Percentiles rank a stretch among this genome's conserved stretches.
Evolutionary conservation across 495 filamentous ascomycete species (phyloP).

Genomic region (Aspergillus bridgeri): DNA sequence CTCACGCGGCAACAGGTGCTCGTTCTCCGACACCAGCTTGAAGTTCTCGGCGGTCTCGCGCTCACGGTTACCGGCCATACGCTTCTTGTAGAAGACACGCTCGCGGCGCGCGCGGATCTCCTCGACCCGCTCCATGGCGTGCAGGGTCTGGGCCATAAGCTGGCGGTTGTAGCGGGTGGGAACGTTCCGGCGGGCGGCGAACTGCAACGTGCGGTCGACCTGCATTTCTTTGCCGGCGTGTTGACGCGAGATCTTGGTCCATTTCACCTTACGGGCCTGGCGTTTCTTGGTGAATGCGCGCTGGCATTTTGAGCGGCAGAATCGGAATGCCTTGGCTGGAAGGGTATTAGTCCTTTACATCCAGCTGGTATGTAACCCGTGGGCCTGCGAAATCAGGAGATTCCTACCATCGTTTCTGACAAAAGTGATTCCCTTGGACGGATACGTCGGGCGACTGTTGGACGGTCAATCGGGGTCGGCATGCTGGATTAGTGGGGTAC

Average conservation of each 20-base stretch:
- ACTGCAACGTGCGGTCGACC: slow-evolving; percentile 89
- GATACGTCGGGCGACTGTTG: slow-evolving; percentile 63
- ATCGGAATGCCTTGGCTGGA: slow-evolving; percentile 32
- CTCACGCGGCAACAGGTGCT: slow-evolving; percentile 66
- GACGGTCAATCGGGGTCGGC: background rate
- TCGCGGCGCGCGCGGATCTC: slow-evolving; percentile 84
- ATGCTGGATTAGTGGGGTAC: background rate
- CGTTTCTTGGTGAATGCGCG: slow-evolving; percentile 99
- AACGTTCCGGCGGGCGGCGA: slow-evolving; percentile 88
- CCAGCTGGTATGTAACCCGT: too few relatives aligned
- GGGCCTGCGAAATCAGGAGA: too few relatives aligned
- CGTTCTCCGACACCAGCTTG: slow-evolving; percentile 86
- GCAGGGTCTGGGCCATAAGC: slow-evolving; percentile 77
- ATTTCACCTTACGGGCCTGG: slow-evolving; percentile 76
- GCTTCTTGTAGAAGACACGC: slow-evolving; percentile 84
- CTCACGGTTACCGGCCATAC: slow-evolving; percentile 86
- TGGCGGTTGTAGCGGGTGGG: slow-evolving; percentile 94
- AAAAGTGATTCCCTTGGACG: slow-evolving; percentile 85
- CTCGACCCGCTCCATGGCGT: slow-evolving; percentile 84
- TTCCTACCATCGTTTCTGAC: slow-evolving; percentile 48
- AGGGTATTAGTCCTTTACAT: background rate
- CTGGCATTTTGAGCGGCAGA: slow-evolving; percentile 89
- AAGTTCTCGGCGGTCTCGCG: slow-evolving; percentile 70
- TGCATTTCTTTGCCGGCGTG: slow-evolving; percentile 85
- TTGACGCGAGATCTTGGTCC: slow-evolving; percentile 76